Evolutionary conservation across 2,329 filamentous ascomycete genomes (phyloP), one percentile per base, ranked within the genome.

Genomic region (Fusarium haematococcum): DNA sequence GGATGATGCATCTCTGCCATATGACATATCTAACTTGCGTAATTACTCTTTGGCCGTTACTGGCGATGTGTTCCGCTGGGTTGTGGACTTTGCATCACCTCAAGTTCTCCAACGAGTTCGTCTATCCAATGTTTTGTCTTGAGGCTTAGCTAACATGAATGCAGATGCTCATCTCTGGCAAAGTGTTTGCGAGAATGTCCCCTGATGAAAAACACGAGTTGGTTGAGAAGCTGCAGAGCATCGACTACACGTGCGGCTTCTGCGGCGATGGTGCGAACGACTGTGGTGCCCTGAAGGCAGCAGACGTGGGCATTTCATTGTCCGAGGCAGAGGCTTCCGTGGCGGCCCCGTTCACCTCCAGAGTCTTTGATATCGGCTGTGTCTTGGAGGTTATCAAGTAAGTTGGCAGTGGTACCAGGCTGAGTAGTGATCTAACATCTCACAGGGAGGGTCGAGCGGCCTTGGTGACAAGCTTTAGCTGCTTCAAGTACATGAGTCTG

Each of bases 401-500:
- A 76, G 82, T 81, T 32, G 32, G 10, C 9, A 32, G 27, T n/a
- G 18, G 20, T 6, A 8, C 3, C 2, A 5, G 7, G 6, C 20
- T 35, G 13, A 27, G 16, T 25, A 41, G 20, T 16, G 18, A 30
- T 57, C 77, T 83, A 73, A 83, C 71, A 48, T 1, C 11, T 20
- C 41, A 48, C 39, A 92, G 95, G 75, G 97, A 99, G 86, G 97
- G 97, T 23, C 92, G 97, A 72, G 96, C 96, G 23, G 94, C 97
- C 37, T 88, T 99, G 37, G 95, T 98, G n/a, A 99, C 97, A 14
- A 98, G 95, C 83, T 99, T 99, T 86, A 97, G 94, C 85, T 99
- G 97, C 86, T 99, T 99, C 89, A 99, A 98, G 86, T 99, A 97
- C 84, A 99, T 99, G 97, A 97, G 94, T 78, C 85, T 99, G 75